These are phyloP conservation scores for Chaetomium sp. DNA, from an alignment of 2,329 filamentous ascomycete species.

Conservation along the genomic window DNA sequence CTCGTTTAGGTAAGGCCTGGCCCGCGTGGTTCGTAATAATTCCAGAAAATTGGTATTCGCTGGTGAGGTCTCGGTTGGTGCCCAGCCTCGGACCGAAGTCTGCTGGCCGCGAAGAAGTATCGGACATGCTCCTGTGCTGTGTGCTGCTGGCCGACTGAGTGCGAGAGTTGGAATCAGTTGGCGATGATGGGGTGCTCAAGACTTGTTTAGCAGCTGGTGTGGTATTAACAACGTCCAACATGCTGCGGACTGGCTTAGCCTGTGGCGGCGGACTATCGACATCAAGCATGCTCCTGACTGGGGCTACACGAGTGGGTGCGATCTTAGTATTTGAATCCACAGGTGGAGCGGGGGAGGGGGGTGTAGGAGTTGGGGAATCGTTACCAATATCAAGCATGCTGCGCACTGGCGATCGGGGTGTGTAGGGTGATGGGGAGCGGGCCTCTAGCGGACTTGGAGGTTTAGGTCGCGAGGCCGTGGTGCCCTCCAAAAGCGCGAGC, in stretches of 20 bases:
- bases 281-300: constrained; percentile 59
- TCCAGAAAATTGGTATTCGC: constrained; percentile 56
- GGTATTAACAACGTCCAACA: constrained; percentile 44
- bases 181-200: constrained; percentile 42
- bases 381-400: constrained; percentile 60
- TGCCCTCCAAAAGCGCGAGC: constrained; percentile 58
- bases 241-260: constrained; percentile 38
- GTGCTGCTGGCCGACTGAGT: constrained; percentile 24
- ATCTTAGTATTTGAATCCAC: constrained; percentile 23
- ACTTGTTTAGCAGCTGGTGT: constrained; percentile 26
- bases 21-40: constrained; percentile 49
- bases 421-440: constrained; percentile 49
- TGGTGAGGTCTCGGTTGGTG: constrained; percentile 36
- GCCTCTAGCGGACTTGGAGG: constrained; percentile 29
- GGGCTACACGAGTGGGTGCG: constrained; percentile 33
- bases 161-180: constrained; percentile 35
- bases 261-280: constrained; percentile 40
- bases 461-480: constrained; percentile 24
- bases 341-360: constrained; percentile 13
- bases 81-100: constrained; percentile 40
- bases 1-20: constrained; percentile 45
- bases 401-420: constrained; percentile 59
- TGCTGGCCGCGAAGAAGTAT: constrained; percentile 42
- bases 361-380: constrained; percentile 26
- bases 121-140: constrained; percentile 50